Percentiles rank a stretch among this genome's conserved stretches.
Evolutionary conservation across 768 basidiomycete species (phyloP).

Genomic region (Thelephora aurantiotincta): DNA sequence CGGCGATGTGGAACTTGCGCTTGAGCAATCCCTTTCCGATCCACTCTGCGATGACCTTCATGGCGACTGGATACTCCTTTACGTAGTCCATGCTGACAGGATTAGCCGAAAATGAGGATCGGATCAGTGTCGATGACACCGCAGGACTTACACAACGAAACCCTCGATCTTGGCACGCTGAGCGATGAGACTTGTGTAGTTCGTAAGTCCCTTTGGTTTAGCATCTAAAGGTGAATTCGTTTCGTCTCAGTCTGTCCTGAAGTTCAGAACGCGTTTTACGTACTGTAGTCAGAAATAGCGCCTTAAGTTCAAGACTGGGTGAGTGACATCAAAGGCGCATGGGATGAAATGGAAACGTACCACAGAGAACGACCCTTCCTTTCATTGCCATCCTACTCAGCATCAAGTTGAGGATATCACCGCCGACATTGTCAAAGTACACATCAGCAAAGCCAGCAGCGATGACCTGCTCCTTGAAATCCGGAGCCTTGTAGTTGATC

Average conservation of each 20-base stretch:
- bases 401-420: slow-evolving; percentile 70
- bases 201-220: slow-evolving; percentile 50
- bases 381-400: slow-evolving; percentile 61
- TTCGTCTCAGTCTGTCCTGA: not conserved
- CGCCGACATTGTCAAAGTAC: slow-evolving; percentile 75
- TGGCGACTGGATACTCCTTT: slow-evolving; percentile 40
- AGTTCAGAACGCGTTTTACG: slow-evolving; percentile 10
- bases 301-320: slow-evolving; percentile 24
- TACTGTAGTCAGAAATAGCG: slow-evolving; percentile 78
- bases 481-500: slow-evolving; percentile 75
- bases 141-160: slow-evolving; percentile 55
- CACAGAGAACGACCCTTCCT: slow-evolving; percentile 73
- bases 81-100: slow-evolving; percentile 58
- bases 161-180: slow-evolving; percentile 75
- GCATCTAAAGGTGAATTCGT: slow-evolving; percentile 25
- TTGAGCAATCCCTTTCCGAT: slow-evolving; percentile 61
- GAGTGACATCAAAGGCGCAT: not conserved
- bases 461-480: slow-evolving; percentile 63
- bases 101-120: not conserved
- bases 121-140: not conserved
- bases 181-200: slow-evolving; percentile 55
- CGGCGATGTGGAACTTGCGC: slow-evolving; percentile 65
- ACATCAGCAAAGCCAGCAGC: slow-evolving; percentile 61
- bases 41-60: slow-evolving; percentile 39
- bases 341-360: slow-evolving; percentile 25